Evolutionary conservation across 345 rosid genomes (phyloP).

Genomic region (Raphanus raphanistrum): DNA sequence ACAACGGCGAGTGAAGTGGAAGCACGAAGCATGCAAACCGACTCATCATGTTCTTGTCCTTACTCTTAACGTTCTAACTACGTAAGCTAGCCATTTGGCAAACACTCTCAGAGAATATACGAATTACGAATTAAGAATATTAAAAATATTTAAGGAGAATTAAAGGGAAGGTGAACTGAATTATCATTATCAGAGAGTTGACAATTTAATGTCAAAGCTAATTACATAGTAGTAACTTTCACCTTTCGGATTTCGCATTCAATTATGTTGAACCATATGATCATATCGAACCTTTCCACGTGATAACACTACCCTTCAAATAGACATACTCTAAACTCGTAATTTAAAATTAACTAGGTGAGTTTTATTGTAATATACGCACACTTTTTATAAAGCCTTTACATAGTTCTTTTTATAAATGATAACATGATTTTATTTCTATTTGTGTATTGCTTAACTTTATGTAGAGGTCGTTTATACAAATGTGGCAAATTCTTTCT

Average conservation of each 20-base stretch:
- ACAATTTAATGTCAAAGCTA: conserved; percentile 30
- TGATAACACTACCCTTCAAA: not conserved
- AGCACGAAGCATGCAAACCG: conserved; percentile 41
- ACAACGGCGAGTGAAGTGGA: conserved; percentile 34
- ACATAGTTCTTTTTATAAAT: not conserved
- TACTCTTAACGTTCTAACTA: conserved; percentile 19
- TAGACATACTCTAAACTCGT: not conserved
- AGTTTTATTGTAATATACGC: not conserved
- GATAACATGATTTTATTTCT: not conserved
- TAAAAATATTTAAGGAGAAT: not conserved
- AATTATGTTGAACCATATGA: not conserved
- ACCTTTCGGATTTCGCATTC: not conserved
- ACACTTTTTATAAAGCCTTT: not conserved
- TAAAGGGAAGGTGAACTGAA: conserved; percentile 9
- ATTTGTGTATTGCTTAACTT: not conserved
- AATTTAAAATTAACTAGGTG: not conserved
- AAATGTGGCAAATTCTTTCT: not conserved
- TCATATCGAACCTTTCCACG: not conserved
- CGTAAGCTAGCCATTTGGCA: conserved; percentile 39
- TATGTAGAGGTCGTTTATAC: not conserved
- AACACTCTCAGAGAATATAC: conserved; percentile 6
- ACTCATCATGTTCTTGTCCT: conserved; percentile 42
- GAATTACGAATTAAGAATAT: not conserved
- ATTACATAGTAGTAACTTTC: conserved; percentile 2
- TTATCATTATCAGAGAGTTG: conserved; percentile 13